A percentile compares a stretch with the other conserved stretches of the same genome.
Evolutionary conservation across 202 grass and related monocot species (phyloP).

Genomic region (Zoysia matrella): DNA sequence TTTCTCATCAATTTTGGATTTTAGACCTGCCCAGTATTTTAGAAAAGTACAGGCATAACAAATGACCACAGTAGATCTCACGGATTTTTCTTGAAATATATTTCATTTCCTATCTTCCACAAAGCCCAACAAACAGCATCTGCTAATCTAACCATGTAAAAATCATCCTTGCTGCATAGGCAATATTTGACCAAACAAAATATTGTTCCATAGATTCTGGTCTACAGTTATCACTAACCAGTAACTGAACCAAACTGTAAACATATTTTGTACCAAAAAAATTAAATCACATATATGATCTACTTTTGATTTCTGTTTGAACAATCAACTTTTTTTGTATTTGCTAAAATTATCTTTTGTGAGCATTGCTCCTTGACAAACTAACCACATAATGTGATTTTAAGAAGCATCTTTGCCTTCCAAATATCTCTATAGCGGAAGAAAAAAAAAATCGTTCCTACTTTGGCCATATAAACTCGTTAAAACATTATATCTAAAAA

Average conservation of each 20-base stretch:
- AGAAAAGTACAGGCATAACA: no score
- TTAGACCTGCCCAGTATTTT: not conserved
- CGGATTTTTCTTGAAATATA: not conserved
- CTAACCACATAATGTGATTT: not conserved
- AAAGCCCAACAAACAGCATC: not conserved
- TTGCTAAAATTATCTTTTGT: not conserved
- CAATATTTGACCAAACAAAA: not conserved
- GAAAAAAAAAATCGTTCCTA: not conserved
- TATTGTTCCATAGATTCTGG: not conserved
- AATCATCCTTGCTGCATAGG: not conserved
- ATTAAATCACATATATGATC: not conserved
- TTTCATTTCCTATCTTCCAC: not conserved
- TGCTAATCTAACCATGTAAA: not conserved
- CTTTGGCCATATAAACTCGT: conserved; percentile 19
- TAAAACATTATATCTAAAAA: conserved; percentile 12
- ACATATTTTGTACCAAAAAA: not conserved
- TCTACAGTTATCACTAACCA: not conserved
- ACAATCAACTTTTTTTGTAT: not conserved
- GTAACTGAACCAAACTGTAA: not conserved
- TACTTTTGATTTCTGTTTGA: not conserved
- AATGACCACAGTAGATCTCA: not conserved
- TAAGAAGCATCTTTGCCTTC: not conserved
- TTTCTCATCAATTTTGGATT: not conserved
- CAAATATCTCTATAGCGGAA: not conserved
- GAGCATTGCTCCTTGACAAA: not conserved